phyloP scores from a whole-genome alignment of 2,329 filamentous ascomycete species.

The Sphaerulina vaccinii region DNA sequence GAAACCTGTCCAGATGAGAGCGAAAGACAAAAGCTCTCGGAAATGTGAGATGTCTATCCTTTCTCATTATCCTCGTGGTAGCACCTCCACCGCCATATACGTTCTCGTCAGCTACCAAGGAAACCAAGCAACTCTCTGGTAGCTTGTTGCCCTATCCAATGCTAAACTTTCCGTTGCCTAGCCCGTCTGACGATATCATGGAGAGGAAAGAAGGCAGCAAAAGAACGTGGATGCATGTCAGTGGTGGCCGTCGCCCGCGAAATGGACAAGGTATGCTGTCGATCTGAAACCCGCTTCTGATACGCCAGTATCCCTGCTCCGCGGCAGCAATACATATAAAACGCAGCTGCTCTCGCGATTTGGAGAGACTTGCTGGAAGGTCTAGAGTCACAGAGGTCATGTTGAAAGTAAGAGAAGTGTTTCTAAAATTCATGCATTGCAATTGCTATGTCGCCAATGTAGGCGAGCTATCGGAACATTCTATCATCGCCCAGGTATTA shows the following conservation, averaged over 20 bases:
- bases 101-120: background rate
- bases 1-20: no score
- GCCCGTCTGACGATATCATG: background rate
- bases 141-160: background rate
- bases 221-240: background rate
- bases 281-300: background rate
- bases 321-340: background rate
- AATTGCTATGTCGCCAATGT: constrained; percentile 9
- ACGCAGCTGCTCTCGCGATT: no score
- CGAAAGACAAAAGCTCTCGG: no score
- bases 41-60: background rate
- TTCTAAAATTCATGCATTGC: background rate
- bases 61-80: no score
- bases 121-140: background rate
- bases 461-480: constrained; percentile 23
- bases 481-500: constrained; percentile 17
- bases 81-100: no score
- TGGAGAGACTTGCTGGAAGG: no score
- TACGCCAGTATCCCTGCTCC: background rate
- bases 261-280: background rate
- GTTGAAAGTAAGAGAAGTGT: background rate
- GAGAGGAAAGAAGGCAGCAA: no score
- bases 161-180: background rate
- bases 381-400: no score
- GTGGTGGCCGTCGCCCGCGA: background rate